Percentiles rank a stretch among this genome's conserved stretches.
Conservation (phyloP, 169 alveolate species). For the Prorocentrum cordatum region DNA sequence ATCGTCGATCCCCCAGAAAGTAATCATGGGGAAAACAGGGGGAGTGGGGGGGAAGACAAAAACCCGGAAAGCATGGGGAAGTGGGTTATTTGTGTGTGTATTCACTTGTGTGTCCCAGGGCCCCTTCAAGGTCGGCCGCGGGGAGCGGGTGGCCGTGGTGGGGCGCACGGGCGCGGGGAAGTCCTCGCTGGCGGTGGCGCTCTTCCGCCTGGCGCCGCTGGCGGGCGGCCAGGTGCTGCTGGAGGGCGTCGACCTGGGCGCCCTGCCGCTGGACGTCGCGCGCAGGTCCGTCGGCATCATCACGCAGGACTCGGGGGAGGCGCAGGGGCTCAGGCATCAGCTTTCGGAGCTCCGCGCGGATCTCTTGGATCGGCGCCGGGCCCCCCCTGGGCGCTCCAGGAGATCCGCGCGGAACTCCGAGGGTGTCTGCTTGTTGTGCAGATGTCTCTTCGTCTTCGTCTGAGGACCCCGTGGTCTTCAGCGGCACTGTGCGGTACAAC, state of each 20-base stretch:
- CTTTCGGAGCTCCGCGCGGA: too few species aligned
- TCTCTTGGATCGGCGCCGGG: too few species aligned
- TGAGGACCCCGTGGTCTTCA: constrained; percentile 76
- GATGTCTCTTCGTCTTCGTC: neutral
- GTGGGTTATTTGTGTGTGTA: too few species aligned
- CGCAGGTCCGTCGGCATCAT: constrained; percentile 77
- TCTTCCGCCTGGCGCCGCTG: constrained; percentile 57
- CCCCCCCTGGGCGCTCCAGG: too few species aligned
- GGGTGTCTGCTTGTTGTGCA: neutral
- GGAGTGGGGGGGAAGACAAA: too few species aligned
- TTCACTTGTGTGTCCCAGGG: too few species aligned
- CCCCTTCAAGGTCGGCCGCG: too few species aligned
- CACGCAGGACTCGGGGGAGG: constrained; percentile 76
- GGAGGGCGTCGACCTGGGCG: constrained; percentile 74
- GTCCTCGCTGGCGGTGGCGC: constrained; percentile 78
- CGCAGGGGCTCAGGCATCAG: too few species aligned
- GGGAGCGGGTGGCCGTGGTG: constrained; percentile 80
- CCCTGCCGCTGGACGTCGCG: constrained; percentile 51
- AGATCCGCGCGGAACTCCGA: too few species aligned
- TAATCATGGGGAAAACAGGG: too few species aligned
- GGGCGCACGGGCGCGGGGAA: constrained; percentile 90
- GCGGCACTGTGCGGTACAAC: constrained; percentile 82
- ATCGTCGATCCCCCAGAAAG: too few species aligned
- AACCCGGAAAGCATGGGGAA: too few species aligned
- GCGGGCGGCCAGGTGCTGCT: constrained; percentile 72